Evolutionary conservation across 129 eudicot species (phyloP), one percentile per base, ranked within the genome.

Genomic region (Apium graveolens): DNA sequence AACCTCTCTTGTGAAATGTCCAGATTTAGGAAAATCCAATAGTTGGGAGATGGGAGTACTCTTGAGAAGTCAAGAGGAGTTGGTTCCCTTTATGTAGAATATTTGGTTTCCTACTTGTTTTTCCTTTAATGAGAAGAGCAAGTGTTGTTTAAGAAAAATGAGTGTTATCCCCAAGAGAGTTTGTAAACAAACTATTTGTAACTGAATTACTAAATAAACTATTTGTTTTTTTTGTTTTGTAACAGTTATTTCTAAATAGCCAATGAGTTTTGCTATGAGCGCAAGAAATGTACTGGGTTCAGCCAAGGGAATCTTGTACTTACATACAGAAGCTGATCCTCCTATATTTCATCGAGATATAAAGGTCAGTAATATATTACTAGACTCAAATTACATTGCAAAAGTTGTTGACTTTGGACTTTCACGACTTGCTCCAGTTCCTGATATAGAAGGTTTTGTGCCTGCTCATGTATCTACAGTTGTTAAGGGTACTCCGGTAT

Each of bases 301-400:
- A 5, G 86, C 98, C 29, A 91, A 85, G 88, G 98, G 98, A 18
- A 91, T 93, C 65, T 91, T 91, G 41, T 93, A 93, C 84, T 90
- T 93, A 32, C 98, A 93, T 73, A 76, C 96, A 0, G 98, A 93
- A 86, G 98, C 97, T 77, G 79, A 93, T 82, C 98, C 98, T 32
- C 98, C 98, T 27, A 89, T 93, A 91, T 89, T 93, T 63, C 98
- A 93, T 80, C 87, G 98, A 46, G 98, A 93, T 91, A 93, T 93
- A 70, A 93, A 93, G 83, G 89, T 97, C 74, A 93, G 83, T 78
- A 93, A 93, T 77, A 93, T 93, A 73, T 82, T 93, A 75, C 70
- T 93, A 39, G 98, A 93, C 85, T 41, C 96, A 0, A 88, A 75
- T 38, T 84, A 83, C 65, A 78, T 70, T 8, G 93, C 98, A 45